A percentile compares a stretch with the other conserved stretches of the same genome.
These are phyloP conservation scores for Artemisia argyi DNA, from an alignment of 129 eudicot genomes.

Conservation along the genomic window DNA sequence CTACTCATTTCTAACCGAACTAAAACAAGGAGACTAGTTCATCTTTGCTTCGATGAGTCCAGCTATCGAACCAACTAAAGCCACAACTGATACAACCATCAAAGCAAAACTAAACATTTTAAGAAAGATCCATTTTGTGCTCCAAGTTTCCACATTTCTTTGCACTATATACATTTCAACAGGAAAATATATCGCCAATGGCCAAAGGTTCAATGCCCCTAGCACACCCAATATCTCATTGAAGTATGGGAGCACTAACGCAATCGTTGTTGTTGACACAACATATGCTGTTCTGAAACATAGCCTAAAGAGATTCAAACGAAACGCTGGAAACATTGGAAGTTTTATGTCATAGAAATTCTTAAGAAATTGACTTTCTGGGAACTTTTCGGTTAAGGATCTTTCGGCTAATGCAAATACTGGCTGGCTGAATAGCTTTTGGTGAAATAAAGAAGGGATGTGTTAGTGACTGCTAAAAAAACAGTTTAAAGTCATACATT, in stretches of 20 bases:
- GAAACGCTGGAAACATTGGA: slow-evolving; percentile 50
- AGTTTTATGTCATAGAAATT: slow-evolving; percentile 35
- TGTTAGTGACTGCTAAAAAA: no score
- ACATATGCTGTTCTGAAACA: slow-evolving; percentile 67
- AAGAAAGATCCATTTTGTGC: slow-evolving; percentile 57
- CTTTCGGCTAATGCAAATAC: no score
- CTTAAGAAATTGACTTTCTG: slow-evolving; percentile 39
- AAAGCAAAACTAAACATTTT: slow-evolving; percentile 44
- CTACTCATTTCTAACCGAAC: no score
- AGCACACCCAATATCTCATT: no score
- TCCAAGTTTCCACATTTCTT: no score
- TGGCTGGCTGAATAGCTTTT: no score
- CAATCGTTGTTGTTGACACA: slow-evolving; percentile 57
- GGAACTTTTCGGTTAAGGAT: slow-evolving; percentile 37
- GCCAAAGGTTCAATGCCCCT: no score
- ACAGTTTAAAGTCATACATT: background rate
- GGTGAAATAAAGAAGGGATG: no score
- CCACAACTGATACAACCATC: slow-evolving; percentile 60
- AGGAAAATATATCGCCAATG: no score
- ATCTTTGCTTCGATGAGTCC: slow-evolving; percentile 44
- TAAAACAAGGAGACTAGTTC: slow-evolving; percentile 3
- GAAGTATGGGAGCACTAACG: slow-evolving; percentile 25
- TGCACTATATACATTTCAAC: no score
- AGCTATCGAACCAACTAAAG: slow-evolving; percentile 60
- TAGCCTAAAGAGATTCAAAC: slow-evolving; percentile 53